Evolutionary conservation across 2,329 filamentous ascomycete genomes (phyloP), one percentile per base, ranked within the genome.

Genomic region (Phyllosticta citribraziliensis): DNA sequence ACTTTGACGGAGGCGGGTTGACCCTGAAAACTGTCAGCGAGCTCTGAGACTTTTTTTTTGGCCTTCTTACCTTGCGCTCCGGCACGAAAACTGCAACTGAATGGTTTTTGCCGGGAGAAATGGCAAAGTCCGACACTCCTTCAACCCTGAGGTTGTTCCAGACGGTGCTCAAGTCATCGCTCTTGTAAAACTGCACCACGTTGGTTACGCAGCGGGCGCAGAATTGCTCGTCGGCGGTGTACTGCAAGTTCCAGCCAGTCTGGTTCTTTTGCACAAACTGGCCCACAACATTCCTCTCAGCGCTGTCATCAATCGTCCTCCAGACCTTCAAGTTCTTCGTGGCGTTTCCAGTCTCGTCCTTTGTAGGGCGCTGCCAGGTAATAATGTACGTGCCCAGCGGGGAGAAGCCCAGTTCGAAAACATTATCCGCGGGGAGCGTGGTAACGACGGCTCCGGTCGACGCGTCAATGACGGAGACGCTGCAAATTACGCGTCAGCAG

Each of bases 261-360:
- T 96, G 91, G 66, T 86, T 88, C 81, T 97, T 97, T 76, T 99
- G 94, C 67, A 99, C 94, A 73, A 95, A 99, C 70, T 86, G 83
- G 65, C 92, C 93, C 54, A 97, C 82, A 30, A 92, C 86, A 69
- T 77, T 73, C 64, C 87, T 81, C 76, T 89, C 82, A 55, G 84
- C 78, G 60, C 74, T 74, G 9, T 88, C 85, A 71, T 93, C 88
- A 60, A 90, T 78, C 40, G 89, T 91, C 72, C 86, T 86, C 94
- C 94, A 99, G 68, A 99, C 87, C 82, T 97, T 97, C 66, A 99
- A 80, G 74, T 99, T 99, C 84, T 96, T 97, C 68, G 85, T 87
- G 54, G 94, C 91, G 75, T 97, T 91, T 62, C 94, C 94, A 63
- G 89, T 87, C 71, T 93, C 93, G 70, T 97, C 93, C 79, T 97